A percentile compares a stretch with the other conserved stretches of the same genome.
phyloP scores from a whole-genome alignment of 169 alveolate genomes.

The Cryptosporidium ryanae region DNA sequence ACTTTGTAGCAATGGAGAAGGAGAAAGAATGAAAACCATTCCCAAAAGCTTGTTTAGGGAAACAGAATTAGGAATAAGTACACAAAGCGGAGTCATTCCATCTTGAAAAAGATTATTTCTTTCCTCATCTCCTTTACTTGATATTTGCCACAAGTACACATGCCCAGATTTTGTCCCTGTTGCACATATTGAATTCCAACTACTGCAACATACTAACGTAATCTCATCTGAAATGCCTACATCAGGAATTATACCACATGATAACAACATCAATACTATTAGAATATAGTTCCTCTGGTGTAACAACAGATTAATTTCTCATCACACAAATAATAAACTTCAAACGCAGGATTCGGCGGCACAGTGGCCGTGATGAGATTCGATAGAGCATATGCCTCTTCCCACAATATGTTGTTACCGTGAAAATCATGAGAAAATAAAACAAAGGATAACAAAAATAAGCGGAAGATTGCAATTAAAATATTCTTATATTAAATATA shows the following conservation, averaged over 20 bases:
- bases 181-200: conserved; percentile 66
- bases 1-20: conserved; percentile 58
- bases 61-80: conserved; percentile 50
- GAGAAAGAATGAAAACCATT: conserved; percentile 69
- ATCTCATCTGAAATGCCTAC: conserved; percentile 57
- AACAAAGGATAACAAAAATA: no score
- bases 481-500: no score
- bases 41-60: conserved; percentile 22
- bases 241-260: conserved; percentile 70
- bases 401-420: no score
- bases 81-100: conserved; percentile 20
- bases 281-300: neutral
- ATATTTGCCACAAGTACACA: conserved; percentile 70
- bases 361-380: no score
- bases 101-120: neutral
- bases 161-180: conserved; percentile 68
- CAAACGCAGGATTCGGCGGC: no score
- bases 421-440: no score
- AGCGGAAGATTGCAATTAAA: no score
- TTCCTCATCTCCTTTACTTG: neutral
- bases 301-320: no score
- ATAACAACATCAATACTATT: conserved; percentile 42
- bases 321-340: no score
- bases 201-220: conserved; percentile 53
- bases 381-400: no score